Evolutionary conservation across 768 basidiomycete species (phyloP), one percentile per base, ranked within the genome.

Genomic region (Trametes punicea): DNA sequence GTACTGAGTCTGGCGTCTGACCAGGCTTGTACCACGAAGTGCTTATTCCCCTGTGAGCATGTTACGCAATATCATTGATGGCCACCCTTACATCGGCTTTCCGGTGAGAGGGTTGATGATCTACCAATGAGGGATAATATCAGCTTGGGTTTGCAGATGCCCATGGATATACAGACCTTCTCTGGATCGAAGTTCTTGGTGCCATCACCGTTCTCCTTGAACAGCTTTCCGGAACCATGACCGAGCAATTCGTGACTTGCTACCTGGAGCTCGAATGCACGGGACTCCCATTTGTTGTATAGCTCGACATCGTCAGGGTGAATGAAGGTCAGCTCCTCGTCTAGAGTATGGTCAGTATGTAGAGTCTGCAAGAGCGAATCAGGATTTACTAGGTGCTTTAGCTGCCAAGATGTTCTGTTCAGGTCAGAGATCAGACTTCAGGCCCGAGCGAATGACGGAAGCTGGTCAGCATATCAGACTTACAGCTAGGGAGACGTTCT

Each of bases 241-340:
- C 92, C 92, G 13, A 93, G 80, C 1, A 94, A 74, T 63, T 94
- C 93, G 68, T 94, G 93, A 66, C 90, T 93, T 10, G 93, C 93
- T 18, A 95, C 92, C 64, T 93, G 93, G 0, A 95, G 74, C 62
- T 93, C 91, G 63, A 93, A 93, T 0, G 90, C 82, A 16, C 81
- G 77, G 31, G 76, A 80, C 57, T 92, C 87, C 90, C 89, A 93
- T 31, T 77, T 74, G 63, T 87, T 84, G 72, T 88, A 93, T 13
- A 90, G 72, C 7, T 77, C 80, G 21, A 82, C 76, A 65, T 94
- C 93, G 56, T 86, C 84, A 9, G 88, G 87, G 47, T 88, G 87
- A 49, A 93, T 80, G 69, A 95, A 94, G 0, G 91, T 90, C 23
- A 89, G 67, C 65, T 85, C 81, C 67, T 94, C 87, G 57, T 84